These are phyloP conservation scores for Pelagomonas calceolata DNA, from an alignment of 108 stramenopile species.

Conservation along the genomic window DNA sequence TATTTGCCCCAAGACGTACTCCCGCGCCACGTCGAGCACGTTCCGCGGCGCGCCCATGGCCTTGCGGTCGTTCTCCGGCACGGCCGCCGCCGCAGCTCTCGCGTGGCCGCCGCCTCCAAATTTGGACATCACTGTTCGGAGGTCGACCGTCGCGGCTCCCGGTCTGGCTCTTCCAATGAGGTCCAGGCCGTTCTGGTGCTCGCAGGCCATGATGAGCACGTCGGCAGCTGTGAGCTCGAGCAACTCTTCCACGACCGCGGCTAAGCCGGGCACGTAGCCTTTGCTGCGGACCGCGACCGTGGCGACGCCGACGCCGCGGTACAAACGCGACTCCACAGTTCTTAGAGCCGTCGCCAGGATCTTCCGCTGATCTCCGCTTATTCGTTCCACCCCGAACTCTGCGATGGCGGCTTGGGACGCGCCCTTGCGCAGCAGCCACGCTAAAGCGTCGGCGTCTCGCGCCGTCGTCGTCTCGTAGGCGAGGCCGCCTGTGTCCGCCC, in stretches of 20 bases:
- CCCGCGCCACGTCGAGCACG: conserved; percentile 54
- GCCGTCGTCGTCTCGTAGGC: conserved; percentile 82
- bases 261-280: conserved; percentile 80
- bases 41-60: conserved; percentile 38
- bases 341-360: conserved; percentile 73
- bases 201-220: conserved; percentile 65
- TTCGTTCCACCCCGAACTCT: conserved; percentile 45
- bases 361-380: conserved; percentile 65
- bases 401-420: conserved; percentile 78
- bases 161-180: background rate
- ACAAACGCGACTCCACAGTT: conserved; percentile 55
- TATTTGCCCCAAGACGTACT: conserved; percentile 42
- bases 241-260: conserved; percentile 77
- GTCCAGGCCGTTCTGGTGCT: conserved; percentile 37
- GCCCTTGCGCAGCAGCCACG: conserved; percentile 81
- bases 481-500: conserved; percentile 82
- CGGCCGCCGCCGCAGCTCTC: conserved; percentile 72
- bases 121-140: conserved; percentile 59
- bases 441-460: conserved; percentile 70
- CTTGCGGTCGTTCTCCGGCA: conserved; percentile 57
- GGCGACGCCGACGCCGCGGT: conserved; percentile 71
- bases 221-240: conserved; percentile 76
- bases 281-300: conserved; percentile 67
- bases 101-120: conserved; percentile 73
- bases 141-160: conserved; percentile 38